Evolutionary conservation across 2,329 filamentous ascomycete genomes (phyloP).

Genomic region (Dactylellina drechsleri): DNA sequence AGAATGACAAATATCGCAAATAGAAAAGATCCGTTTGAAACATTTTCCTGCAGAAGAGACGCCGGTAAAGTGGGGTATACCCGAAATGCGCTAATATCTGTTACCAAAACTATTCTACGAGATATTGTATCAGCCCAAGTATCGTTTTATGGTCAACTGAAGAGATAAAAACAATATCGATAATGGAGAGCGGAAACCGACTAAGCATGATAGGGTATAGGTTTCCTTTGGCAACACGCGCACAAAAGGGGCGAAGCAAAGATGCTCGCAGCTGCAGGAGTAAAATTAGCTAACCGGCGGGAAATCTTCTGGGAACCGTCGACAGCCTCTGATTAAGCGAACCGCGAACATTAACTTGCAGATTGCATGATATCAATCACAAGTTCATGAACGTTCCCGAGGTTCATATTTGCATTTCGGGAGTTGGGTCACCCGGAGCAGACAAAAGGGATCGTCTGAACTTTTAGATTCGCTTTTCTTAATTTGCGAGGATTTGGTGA

Average conservation of each 20-base stretch:
- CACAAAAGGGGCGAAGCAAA: constrained; percentile 46
- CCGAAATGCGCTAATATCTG: constrained; percentile 4
- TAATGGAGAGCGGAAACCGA: constrained; percentile 12
- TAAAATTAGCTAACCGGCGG: constrained; percentile 47
- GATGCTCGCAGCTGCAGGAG: constrained; percentile 7
- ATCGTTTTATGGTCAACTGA: constrained; percentile 7
- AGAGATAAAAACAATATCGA: too few species aligned
- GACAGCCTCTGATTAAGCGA: constrained; percentile 38
- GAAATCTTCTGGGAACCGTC: constrained; percentile 10
- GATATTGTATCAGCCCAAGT: constrained; percentile 1
- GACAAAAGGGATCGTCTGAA: constrained; percentile 3
- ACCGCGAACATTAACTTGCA: constrained; percentile 23
- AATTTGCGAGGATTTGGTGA: neutral
- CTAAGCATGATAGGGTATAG: constrained; percentile 47
- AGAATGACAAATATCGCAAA: constrained; percentile 34
- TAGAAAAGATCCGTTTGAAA: constrained; percentile 5
- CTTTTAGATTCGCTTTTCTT: neutral
- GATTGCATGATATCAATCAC: constrained; percentile 19
- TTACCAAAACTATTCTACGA: neutral
- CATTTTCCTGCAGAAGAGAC: constrained; percentile 20
- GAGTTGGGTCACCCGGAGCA: neutral
- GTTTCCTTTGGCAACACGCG: constrained; percentile 27
- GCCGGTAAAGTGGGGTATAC: constrained; percentile 14
- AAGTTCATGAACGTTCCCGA: constrained; percentile 15
- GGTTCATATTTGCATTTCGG: constrained; percentile 7